Evolutionary conservation across 2,329 filamentous ascomycete species (phyloP).

Genomic region (Hawksworthiomyces lignivorus): DNA sequence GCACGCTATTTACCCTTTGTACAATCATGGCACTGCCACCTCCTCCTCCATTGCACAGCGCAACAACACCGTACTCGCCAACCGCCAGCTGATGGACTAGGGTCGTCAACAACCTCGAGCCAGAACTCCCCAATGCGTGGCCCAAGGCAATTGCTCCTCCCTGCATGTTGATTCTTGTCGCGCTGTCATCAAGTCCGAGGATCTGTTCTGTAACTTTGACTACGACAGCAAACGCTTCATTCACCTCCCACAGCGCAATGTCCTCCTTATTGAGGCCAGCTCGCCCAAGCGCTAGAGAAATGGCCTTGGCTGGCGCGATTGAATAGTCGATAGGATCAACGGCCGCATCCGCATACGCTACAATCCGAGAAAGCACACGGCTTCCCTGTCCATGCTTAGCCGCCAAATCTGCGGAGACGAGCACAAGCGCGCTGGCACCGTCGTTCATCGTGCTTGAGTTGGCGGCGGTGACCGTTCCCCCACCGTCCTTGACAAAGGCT

Average conservation of each 20-base stretch:
- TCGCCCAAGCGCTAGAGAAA: slow-evolving; percentile 77
- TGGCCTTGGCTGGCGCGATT: slow-evolving; percentile 80
- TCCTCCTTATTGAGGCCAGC: slow-evolving; percentile 86
- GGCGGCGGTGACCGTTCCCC: slow-evolving; percentile 83
- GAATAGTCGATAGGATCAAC: slow-evolving; percentile 89
- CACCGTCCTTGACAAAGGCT: slow-evolving; percentile 77
- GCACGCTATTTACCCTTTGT: too few relatives aligned
- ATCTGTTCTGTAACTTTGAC: slow-evolving; percentile 73
- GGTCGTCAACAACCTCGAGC: too few relatives aligned
- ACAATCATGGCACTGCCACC: too few relatives aligned
- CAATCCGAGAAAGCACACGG: slow-evolving; percentile 75
- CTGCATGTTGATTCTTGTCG: too few relatives aligned
- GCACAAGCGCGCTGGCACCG: slow-evolving; percentile 78
- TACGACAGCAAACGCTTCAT: slow-evolving; percentile 91
- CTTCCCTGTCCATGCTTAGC: slow-evolving; percentile 62
- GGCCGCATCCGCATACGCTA: slow-evolving; percentile 79
- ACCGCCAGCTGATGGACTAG: too few relatives aligned
- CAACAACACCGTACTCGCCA: too few relatives aligned
- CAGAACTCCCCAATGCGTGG: too few relatives aligned
- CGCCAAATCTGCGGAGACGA: slow-evolving; percentile 73
- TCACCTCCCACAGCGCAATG: slow-evolving; percentile 94
- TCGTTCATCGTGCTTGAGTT: slow-evolving; percentile 93
- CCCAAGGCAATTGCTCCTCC: too few relatives aligned
- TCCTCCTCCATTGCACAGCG: too few relatives aligned
- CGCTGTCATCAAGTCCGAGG: too few relatives aligned